Base-by-base conservation (phyloP, 805 yeast genomes). In the Ogataea sp. region DNA sequence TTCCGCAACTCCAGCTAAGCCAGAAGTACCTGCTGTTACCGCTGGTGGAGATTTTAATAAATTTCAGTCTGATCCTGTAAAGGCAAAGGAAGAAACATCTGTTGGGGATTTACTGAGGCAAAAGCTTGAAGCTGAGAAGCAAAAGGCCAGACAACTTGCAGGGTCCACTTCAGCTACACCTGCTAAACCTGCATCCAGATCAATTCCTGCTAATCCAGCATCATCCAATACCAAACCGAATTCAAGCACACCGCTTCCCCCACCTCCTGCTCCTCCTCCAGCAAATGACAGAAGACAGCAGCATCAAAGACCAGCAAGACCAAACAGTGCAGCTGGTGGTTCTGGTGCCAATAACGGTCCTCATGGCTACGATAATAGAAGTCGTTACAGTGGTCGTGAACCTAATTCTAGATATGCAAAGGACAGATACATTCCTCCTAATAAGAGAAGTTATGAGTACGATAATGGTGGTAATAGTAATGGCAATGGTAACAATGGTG, bases 261-360 rank as follows among this genome's bases (percentile, higher is more conserved):
- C 51, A 20, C 45, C 48, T 24, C 47, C 46, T 8, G 39, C 31
- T n/a, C 42, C 43, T 23, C 39, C 39, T n/a, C 38, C 39, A 11
- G 10, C 26, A 15, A 23, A 5, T 32, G 29, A 29, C 18, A 20
- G 16, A 25, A 7, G 24, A 27, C 28, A 17, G 13, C 11, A 29
- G 4, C 10, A 16, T 29, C 32, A n/a, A 26, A 26, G 29, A 3
- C 20, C 15, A n/a, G 11, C 21, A 30, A 30, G 21, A 9, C 21
- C 15, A 16, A 7, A 6, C 8, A 7, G 16, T 17, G 4, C 33
- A 15, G 8, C 13, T 30, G 11, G 14, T 30, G 16, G 14, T 6
- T 4, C 15, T 7, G 21, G 16, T 10, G 13, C 9, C 13, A 14
- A 14, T 9, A 26, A 26, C 15, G n/a, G 13, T 13, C 8, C 9